These are phyloP conservation scores for barley (Hordeum vulgare) DNA, from an alignment of 176 grass and related monocot species.

Conservation along the genomic window DNA sequence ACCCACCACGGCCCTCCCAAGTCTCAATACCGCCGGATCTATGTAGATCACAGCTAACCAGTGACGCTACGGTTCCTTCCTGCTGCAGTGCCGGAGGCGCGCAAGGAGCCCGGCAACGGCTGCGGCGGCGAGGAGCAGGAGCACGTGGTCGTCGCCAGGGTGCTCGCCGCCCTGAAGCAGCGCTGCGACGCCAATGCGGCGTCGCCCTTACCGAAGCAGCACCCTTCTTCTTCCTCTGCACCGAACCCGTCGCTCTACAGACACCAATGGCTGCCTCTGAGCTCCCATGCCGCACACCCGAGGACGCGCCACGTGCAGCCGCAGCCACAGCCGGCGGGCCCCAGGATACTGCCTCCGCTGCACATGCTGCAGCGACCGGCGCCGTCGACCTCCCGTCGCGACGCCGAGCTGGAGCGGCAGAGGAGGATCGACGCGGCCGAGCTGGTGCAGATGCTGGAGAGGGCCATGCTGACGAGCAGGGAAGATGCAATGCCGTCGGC, in stretches of 20 bases:
- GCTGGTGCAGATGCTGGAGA: slow-evolving; percentile 36
- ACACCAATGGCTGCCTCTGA: slow-evolving; percentile 38
- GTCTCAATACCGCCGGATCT: neutral
- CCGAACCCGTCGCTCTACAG: slow-evolving; percentile 32
- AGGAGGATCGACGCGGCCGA: slow-evolving; percentile 17
- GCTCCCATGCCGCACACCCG: neutral
- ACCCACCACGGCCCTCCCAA: neutral
- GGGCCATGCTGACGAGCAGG: slow-evolving; percentile 1
- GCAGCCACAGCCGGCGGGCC: neutral
- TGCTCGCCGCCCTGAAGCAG: slow-evolving; percentile 43
- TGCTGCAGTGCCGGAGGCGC: slow-evolving; percentile 57
- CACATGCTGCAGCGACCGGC: slow-evolving; percentile 36
- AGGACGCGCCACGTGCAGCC: neutral
- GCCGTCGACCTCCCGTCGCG: neutral
- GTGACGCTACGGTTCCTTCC: neutral
- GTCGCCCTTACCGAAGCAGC: slow-evolving; percentile 6
- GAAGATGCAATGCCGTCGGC: slow-evolving; percentile 10
- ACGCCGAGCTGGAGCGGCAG: neutral
- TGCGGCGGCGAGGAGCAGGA: slow-evolving; percentile 55
- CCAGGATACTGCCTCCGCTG: slow-evolving; percentile 46
- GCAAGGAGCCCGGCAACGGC: slow-evolving; percentile 33
- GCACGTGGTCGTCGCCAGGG: slow-evolving; percentile 53
- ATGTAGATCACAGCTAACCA: neutral
- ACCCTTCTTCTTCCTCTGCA: neutral
- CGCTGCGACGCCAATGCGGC: neutral